Base-by-base conservation (phyloP, 176 grass and related monocot genomes). In the Stipa capillata region DNA sequence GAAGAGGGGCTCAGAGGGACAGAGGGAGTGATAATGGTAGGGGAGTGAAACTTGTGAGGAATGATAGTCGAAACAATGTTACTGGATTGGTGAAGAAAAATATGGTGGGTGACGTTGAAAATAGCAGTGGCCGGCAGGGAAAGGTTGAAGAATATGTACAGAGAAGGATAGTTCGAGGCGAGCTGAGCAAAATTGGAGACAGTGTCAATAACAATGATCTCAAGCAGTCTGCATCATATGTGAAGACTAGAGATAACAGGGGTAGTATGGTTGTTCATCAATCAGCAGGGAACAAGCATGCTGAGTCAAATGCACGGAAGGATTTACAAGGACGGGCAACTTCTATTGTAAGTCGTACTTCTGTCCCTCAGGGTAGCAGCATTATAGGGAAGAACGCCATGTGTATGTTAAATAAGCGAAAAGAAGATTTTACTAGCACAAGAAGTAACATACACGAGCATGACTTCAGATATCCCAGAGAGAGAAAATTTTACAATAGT, bases 101-200 rank as follows among this genome's bases (percentile, higher is more conserved):
- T 74, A 49, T 40, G 24, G 29, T 4, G 0, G 48, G 36, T 16
- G 25, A 25, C 69, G 57, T 66, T 67, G 53, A 59, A 79, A 52
- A 29, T 17, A 67, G 18, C 24, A 40, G 15, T 28, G 6, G 59
- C 39, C 15, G 63, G 21, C 65, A 65, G 32, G 66, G 57, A 65
- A 70, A 78, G 44, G 66, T 81, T 39, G 82, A 89, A 70, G 74
- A 74, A 32, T 74, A 65, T 74, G 73, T 85, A 33, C 43, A 78
- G 28, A 73, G 82, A 83, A 89, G 49, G 74, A 82, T 81, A 24
- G 42, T 88, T 73, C 64, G 28, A 73, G 68, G 82, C 45, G 81
- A 84, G 8, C 67, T 4, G 1, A 74, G 67, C 41, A 44, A 21
- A 63, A 12, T 53, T 65, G 74, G 61, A 56, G 54, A 37, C 20